phyloP scores from a whole-genome alignment of 768 basidiomycete species.

The Mycena crocata region DNA sequence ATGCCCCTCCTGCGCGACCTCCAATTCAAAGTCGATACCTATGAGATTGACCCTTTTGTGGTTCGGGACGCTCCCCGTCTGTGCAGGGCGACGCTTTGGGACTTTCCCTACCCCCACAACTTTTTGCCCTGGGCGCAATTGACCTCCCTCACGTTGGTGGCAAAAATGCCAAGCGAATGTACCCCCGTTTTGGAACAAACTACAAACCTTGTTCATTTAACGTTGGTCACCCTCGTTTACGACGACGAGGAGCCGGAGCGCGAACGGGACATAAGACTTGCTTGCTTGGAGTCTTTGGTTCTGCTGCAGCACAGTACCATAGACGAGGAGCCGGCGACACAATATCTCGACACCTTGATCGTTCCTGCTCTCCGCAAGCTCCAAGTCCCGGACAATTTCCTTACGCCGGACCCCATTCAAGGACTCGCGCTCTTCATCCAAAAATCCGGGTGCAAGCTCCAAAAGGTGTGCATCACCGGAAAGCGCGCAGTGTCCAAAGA shows the following conservation, averaged over 20 bases:
- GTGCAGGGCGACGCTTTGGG: background rate
- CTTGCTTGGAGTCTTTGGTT: background rate
- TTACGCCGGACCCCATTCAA: background rate
- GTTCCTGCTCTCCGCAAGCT: slow-evolving; percentile 1
- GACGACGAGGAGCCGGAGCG: background rate
- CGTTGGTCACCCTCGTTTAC: background rate
- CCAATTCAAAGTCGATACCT: background rate
- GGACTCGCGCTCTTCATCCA: background rate
- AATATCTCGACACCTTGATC: background rate
- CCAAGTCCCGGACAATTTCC: background rate
- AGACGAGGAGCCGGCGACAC: background rate
- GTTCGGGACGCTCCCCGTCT: background rate
- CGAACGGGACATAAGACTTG: background rate
- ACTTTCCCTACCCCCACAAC: background rate
- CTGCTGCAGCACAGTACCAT: background rate
- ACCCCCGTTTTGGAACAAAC: background rate
- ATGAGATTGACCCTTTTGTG: background rate
- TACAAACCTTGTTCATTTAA: background rate
- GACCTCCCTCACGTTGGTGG: slow-evolving; percentile 1
- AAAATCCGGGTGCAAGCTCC: slow-evolving; percentile 1
- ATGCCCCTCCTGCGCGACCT: background rate
- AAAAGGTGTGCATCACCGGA: background rate
- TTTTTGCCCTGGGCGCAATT: slow-evolving; percentile 11
- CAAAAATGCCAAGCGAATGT: background rate
- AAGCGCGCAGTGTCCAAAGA: background rate